phyloP scores from a whole-genome alignment of 257 asterid species.

The Coffea eugenioides region DNA sequence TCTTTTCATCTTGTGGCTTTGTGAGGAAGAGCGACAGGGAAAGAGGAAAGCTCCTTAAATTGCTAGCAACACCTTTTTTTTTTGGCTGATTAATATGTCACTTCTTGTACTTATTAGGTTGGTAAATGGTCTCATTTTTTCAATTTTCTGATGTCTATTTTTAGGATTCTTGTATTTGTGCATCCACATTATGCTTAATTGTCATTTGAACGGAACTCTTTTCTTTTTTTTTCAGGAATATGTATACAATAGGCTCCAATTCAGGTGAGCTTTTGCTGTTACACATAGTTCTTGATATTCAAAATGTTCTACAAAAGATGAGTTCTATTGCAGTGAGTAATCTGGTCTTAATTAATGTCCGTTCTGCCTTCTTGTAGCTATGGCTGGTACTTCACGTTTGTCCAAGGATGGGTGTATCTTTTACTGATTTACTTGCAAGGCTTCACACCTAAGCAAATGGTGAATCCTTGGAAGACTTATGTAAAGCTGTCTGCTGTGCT shows the following conservation, averaged over 20 bases:
- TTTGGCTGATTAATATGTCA: neutral
- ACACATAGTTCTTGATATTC: neutral
- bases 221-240: conserved; percentile 60
- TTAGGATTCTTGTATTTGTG: neutral
- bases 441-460: conserved; percentile 85
- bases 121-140: neutral
- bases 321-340: neutral
- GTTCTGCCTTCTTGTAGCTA: conserved; percentile 48
- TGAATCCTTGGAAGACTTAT: conserved; percentile 90
- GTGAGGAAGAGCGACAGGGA: neutral
- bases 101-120: conserved; percentile 9
- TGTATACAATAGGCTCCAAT: conserved; percentile 88
- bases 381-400: conserved; percentile 95
- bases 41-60: neutral
- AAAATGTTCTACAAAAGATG: neutral
- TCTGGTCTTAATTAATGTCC: neutral
- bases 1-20: neutral
- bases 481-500: conserved; percentile 86
- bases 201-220: neutral
- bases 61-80: neutral
- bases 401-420: conserved; percentile 93
- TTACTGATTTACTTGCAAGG: conserved; percentile 72
- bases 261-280: conserved; percentile 55
- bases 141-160: neutral
- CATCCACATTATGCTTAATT: neutral